Conservation (phyloP, 176 grass and related monocot genomes). For the Lolium rigidum region DNA sequence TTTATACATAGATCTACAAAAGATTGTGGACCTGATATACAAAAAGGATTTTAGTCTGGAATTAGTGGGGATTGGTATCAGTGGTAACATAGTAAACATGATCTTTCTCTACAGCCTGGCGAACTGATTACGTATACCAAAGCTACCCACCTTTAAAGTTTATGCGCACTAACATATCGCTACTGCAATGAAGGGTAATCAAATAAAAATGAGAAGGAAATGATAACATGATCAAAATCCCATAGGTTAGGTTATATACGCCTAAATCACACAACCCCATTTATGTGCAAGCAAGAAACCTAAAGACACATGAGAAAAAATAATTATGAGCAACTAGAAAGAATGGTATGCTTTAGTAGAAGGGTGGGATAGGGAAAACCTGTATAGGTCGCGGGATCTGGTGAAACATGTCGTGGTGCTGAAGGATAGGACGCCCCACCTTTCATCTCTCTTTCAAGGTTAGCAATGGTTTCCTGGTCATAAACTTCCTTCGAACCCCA, state of each 20-base stretch:
- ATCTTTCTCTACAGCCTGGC: not conserved
- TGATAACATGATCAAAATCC: not conserved
- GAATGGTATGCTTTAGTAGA: constrained; percentile 2
- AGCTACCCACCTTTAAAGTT: constrained; percentile 11
- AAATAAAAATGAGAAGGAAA: constrained; percentile 25
- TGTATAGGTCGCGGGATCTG: constrained; percentile 57
- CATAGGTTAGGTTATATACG: not conserved
- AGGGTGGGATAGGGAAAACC: constrained; percentile 36
- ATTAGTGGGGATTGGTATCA: not conserved
- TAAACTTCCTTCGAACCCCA: constrained; percentile 96
- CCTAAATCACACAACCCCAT: not conserved
- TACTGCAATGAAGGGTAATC: not conserved
- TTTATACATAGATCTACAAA: not conserved
- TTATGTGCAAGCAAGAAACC: not conserved
- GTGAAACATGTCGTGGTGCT: constrained; percentile 42
- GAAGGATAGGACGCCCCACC: constrained; percentile 41
- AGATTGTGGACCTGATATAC: not conserved
- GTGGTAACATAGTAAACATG: not conserved
- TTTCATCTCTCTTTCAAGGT: constrained; percentile 87
- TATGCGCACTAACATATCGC: not conserved
- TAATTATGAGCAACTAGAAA: not conserved
- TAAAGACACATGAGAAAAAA: not conserved
- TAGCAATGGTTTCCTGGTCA: constrained; percentile 68
- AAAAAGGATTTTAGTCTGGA: constrained; percentile 10
- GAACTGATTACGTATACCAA: not conserved